Base-by-base conservation (phyloP, 2,329 filamentous ascomycete genomes). In the Xylariales sp. region DNA sequence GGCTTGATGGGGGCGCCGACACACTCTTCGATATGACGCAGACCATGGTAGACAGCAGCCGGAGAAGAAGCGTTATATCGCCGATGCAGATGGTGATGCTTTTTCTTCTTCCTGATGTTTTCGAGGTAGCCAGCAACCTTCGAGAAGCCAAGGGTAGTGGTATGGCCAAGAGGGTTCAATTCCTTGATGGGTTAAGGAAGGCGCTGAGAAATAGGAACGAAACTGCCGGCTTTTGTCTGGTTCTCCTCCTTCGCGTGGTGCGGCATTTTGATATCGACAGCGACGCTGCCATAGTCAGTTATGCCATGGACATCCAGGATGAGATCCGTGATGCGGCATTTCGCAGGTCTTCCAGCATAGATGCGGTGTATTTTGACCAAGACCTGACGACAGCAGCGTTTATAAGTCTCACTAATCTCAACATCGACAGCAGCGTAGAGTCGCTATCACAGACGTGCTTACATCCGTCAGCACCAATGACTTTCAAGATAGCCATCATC, bases 11-110 rank as follows among this genome's bases (percentile, higher is more conserved):
- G 35, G 77, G 76, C 8, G 74, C 78, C 4, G 82, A 86, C 54
- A 83, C 78, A 1, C 65, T 86, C 18, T 84, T 85, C 54, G 82
- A 86, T 51, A 84, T 85, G 77, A 73, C 78, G 4, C 73, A 79
- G 48, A 77, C 76, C 3, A 71, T 81, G 20, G 69, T 71, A 25
- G 80, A 84, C 54, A 76, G 71, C 41, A 70, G 68, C 27, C 71
- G 71, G 47, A 70, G 74, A 35, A 78, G 72, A 49, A 68, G 69
- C 3, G 62, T 77, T 22, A 63, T 84, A 15, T 81, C 74, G 50
- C 80, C 81, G 12, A 66, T 86, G 38, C 82, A 85, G 55, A 79
- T 73, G 2, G 71, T 74, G 10, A 62, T 86, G 4, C 61, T 85
- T 8, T 74, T 85, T 44, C 66, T 86, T 7, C 63, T 84, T 7